Evolutionary conservation across 2,329 filamentous ascomycete genomes (phyloP), one percentile per base, ranked within the genome.

Genomic region (Penicillium paneum): DNA sequence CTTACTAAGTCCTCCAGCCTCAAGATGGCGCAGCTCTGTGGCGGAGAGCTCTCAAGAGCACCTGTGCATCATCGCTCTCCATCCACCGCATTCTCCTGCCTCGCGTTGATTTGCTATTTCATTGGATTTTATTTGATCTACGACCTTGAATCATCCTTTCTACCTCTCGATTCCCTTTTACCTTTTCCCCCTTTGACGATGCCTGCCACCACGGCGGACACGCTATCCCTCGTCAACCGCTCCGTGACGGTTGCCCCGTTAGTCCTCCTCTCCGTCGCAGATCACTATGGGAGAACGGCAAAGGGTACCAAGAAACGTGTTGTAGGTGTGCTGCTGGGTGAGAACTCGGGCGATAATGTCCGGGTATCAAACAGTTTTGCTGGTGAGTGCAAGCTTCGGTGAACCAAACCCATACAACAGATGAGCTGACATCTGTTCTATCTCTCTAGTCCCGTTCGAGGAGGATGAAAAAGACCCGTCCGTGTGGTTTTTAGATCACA

Each of bases 281-380:
- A 99, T 80, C 94, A 99, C 79, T 99, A 96, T 80, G 95, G 95
- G 74, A 89, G 94, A 62, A 90, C 90, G 64, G 89, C 89, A 67
- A 96, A 94, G 76, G 92, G 90, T 71, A 91, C 90, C 66, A 87
- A 88, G 73, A 86, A 85, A 80, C 85, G 94, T 71, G 94, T 97
- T 35, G 93, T 99, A 34, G 94, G 94, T 69, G 94, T 97, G 45
- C 79, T 99, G 54, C 80, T 99, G 58, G 94, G 94, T 43, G 91
- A 97, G 78, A 97, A 97, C 67, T 90, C 96, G 76, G 92, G 94
- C 68, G 93, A 93, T 78, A 92, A 91, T 70, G 94, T 97, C 72
- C 86, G 94, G 63, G 94, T 97, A 67, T 97, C 94, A 63, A 99
- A 99, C 85, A 96, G 94, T 78, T 99, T 97, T 76, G 94, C 94